phyloP scores from a whole-genome alignment of 208 protist species.

The Leishmania tropica region DNA sequence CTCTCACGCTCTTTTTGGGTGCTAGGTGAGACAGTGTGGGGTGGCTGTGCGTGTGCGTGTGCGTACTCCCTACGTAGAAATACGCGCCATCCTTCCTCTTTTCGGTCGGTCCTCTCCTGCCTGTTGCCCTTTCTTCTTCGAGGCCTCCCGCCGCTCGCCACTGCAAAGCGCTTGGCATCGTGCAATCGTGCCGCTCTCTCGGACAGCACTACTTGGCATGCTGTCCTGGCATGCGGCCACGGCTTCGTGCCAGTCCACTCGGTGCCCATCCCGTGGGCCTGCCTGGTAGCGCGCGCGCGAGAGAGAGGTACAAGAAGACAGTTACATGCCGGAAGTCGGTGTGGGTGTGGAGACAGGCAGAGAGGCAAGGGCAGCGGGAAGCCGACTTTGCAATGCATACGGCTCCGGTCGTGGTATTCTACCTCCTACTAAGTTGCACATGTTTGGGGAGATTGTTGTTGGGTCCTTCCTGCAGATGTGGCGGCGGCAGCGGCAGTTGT shows the following conservation, averaged over 20 bases:
- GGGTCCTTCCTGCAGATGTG: not conserved
- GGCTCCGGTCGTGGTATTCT: not conserved
- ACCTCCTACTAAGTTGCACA: constrained; percentile 4
- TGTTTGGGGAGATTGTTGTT: not conserved
- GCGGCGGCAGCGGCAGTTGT: not conserved
- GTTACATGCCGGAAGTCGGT: not conserved
- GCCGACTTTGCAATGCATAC: not conserved
- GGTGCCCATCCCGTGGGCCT: not conserved
- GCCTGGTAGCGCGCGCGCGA: not conserved
- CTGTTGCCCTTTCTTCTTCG: not conserved
- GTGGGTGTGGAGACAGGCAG: not conserved
- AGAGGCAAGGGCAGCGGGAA: not conserved
- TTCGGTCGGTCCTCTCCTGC: not conserved
- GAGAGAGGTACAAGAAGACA: not conserved
- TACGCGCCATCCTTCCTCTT: not conserved
- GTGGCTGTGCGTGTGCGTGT: not conserved
- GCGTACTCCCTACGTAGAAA: constrained; percentile 1
- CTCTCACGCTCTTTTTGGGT: not conserved
- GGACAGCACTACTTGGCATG: not conserved
- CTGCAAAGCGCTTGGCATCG: not conserved
- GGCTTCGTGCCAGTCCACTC: not conserved
- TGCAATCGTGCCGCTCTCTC: not conserved
- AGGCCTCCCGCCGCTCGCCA: not conserved
- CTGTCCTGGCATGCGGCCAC: not conserved
- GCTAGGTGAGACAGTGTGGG: not conserved